Evolutionary conservation across 176 grass and related monocot species (phyloP).

Genomic region (Triticum dicoccoides): DNA sequence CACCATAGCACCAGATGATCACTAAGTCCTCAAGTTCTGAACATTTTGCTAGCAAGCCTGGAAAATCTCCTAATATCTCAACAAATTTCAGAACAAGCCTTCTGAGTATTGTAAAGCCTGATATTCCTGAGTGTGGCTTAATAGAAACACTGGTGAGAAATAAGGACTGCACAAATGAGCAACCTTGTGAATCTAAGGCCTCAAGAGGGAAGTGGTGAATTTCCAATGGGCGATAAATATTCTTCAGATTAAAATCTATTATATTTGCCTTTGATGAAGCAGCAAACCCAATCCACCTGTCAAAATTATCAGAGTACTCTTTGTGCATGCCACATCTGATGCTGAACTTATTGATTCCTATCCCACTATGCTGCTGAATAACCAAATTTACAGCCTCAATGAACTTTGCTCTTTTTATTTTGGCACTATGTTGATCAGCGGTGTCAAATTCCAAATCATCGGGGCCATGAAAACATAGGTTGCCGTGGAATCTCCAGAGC

Average conservation of each 20-base stretch:
- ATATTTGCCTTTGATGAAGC: not conserved
- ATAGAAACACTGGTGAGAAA: not conserved
- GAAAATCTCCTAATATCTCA: conserved; percentile 12
- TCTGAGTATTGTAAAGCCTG: conserved; percentile 8
- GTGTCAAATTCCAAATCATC: no score
- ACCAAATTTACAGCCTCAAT: no score
- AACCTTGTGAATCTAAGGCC: not conserved
- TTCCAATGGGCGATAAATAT: not conserved
- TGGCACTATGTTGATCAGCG: no score
- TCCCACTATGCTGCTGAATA: no score
- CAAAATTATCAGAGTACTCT: not conserved
- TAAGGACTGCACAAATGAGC: not conserved
- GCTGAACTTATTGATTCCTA: no score
- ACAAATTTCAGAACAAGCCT: not conserved
- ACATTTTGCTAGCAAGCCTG: conserved; percentile 19
- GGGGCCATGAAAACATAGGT: no score
- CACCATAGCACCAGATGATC: not conserved
- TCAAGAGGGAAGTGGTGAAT: conserved; percentile 19
- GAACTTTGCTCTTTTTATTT: no score
- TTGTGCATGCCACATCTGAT: no score
- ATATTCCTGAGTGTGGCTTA: not conserved
- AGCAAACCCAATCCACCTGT: conserved; percentile 24
- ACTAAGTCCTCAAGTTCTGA: not conserved
- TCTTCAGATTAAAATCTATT: conserved; percentile 3
- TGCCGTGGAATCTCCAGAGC: no score